Evolutionary conservation across 2,329 filamentous ascomycete genomes (phyloP).

Genomic region (Aspergillus transmontanensis): DNA sequence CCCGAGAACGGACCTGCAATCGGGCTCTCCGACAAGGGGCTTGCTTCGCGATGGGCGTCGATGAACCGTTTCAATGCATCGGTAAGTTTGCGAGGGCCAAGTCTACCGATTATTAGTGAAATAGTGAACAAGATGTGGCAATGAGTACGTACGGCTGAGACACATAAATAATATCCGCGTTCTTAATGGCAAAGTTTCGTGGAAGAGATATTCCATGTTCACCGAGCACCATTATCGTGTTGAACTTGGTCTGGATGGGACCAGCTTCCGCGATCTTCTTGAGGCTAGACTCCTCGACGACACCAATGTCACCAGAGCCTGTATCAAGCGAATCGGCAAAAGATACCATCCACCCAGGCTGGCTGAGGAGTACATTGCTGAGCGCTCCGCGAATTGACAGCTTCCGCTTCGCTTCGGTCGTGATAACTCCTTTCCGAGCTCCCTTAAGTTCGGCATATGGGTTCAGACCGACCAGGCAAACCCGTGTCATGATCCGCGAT

Average conservation of each 20-base stretch:
- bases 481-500: slow-evolving; percentile 17
- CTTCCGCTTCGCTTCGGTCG: slow-evolving; percentile 31
- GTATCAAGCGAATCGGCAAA: slow-evolving; percentile 27
- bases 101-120: slow-evolving; percentile 22
- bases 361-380: slow-evolving; percentile 26
- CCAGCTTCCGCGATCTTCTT: slow-evolving; percentile 14
- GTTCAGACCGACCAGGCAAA: slow-evolving; percentile 32
- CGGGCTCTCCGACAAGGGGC: slow-evolving; percentile 1
- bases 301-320: slow-evolving; percentile 28
- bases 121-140: background rate
- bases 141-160: slow-evolving; percentile 29
- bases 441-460: slow-evolving; percentile 26
- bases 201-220: slow-evolving; percentile 14
- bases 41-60: background rate
- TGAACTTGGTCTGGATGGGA: slow-evolving; percentile 16
- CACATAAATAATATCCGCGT: slow-evolving; percentile 25
- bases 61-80: slow-evolving; percentile 22
- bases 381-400: slow-evolving; percentile 30
- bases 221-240: slow-evolving; percentile 27
- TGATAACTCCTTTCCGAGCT: slow-evolving; percentile 25
- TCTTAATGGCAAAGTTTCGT: slow-evolving; percentile 10
- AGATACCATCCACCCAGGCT: slow-evolving; percentile 27
- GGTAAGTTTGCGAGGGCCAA: slow-evolving; percentile 30
- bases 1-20: slow-evolving; percentile 13
- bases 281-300: slow-evolving; percentile 30